Evolutionary conservation across 2,329 filamentous ascomycete genomes (phyloP).

Genomic region (Colletotrichum coccodes): DNA sequence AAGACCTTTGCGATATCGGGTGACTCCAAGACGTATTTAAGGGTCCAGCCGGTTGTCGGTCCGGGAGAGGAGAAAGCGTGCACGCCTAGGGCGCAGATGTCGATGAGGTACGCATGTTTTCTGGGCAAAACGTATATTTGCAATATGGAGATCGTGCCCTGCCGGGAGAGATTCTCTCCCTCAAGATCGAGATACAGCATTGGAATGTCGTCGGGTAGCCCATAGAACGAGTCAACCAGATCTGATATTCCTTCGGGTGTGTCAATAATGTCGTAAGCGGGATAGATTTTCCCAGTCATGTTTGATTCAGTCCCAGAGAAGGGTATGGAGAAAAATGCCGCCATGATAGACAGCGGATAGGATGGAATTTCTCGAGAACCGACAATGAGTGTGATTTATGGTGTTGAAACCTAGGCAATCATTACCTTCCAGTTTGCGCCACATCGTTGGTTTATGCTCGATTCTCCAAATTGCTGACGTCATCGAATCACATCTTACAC

Average conservation of each 20-base stretch:
- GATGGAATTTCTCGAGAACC: too few species aligned
- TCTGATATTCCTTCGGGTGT: conserved; percentile 26
- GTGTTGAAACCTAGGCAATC: too few species aligned
- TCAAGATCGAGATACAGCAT: conserved; percentile 61
- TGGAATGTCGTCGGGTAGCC: conserved; percentile 35
- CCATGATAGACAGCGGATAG: too few species aligned
- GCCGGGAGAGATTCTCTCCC: conserved; percentile 52
- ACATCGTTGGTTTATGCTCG: too few species aligned
- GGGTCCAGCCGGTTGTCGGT: conserved; percentile 5
- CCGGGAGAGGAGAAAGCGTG: conserved; percentile 40
- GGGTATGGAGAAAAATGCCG: background rate
- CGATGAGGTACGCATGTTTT: conserved; percentile 52
- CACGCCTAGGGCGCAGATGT: conserved; percentile 52
- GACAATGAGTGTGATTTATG: too few species aligned
- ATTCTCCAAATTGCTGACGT: too few species aligned
- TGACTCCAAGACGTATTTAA: conserved; percentile 57
- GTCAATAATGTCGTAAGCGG: conserved; percentile 21
- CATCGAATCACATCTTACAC: too few species aligned
- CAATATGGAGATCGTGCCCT: conserved; percentile 57
- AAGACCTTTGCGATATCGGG: conserved; percentile 58
- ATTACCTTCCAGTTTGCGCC: too few species aligned
- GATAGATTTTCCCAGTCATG: too few species aligned
- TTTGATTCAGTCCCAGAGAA: background rate
- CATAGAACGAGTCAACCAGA: conserved; percentile 36
- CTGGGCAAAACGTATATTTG: conserved; percentile 46